Conservation (phyloP, 2,329 filamentous ascomycete species). For the Diaporthe citriasiana region DNA sequence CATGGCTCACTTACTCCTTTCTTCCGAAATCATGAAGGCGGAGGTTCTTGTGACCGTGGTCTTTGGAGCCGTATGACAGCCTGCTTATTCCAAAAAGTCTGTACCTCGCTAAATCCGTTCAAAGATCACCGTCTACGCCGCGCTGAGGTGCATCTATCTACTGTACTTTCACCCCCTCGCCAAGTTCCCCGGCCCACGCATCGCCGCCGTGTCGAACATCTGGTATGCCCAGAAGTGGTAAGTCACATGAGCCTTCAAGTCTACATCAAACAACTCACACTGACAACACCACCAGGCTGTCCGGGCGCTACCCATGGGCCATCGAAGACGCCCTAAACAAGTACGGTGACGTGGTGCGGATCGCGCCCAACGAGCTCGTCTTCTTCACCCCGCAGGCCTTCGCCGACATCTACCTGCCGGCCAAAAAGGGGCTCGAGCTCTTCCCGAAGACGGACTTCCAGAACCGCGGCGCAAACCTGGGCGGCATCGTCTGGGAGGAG, state of each 20-base stretch:
- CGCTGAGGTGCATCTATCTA: neutral
- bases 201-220: slow-evolving; percentile 2
- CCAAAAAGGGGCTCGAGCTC: neutral
- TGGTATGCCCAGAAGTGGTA: slow-evolving; percentile 23
- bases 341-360: slow-evolving; percentile 4
- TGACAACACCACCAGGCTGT: neutral
- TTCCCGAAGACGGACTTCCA: slow-evolving; percentile 21
- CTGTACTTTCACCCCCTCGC: slow-evolving; percentile 13
- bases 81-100: neutral
- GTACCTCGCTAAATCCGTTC: neutral
- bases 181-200: slow-evolving; percentile 18
- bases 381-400: neutral
- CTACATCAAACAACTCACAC: neutral
- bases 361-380: slow-evolving; percentile 9
- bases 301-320: slow-evolving; percentile 9
- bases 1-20: neutral
- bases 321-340: neutral
- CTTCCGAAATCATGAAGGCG: neutral
- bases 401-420: neutral
- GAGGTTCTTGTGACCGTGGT: neutral
- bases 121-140: neutral
- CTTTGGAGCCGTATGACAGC: neutral
- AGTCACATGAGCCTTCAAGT: neutral
- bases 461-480: neutral
- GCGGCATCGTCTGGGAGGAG: slow-evolving; percentile 5